These are phyloP conservation scores for Artemisia princeps DNA, from an alignment of 140 eudicot species.

Conservation along the genomic window DNA sequence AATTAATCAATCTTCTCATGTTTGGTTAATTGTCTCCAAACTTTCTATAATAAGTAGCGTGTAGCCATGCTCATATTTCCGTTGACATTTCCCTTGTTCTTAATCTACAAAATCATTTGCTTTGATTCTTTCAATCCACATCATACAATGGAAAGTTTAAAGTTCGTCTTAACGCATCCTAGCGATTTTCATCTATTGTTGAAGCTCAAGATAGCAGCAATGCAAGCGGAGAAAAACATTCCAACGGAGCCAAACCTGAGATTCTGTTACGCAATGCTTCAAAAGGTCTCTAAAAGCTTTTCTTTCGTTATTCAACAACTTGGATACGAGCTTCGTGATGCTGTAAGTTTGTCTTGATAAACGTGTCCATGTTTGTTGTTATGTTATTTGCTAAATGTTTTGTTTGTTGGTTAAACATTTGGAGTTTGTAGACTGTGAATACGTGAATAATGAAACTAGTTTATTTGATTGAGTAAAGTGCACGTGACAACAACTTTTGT, in stretches of 20 bases:
- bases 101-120: background rate
- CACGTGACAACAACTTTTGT: too few relatives aligned
- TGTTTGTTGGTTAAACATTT: too few relatives aligned
- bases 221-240: constrained; percentile 63
- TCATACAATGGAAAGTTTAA: constrained; percentile 47
- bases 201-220: constrained; percentile 57
- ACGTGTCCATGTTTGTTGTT: too few relatives aligned
- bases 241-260: constrained; percentile 69
- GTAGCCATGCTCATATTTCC: too few relatives aligned
- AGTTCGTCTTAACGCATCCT: constrained; percentile 57
- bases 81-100: too few relatives aligned
- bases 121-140: background rate
- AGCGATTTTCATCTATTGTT: constrained; percentile 56
- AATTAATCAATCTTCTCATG: too few relatives aligned
- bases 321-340: constrained; percentile 66
- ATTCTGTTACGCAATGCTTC: constrained; percentile 77
- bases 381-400: too few relatives aligned
- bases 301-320: constrained; percentile 80
- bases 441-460: too few relatives aligned
- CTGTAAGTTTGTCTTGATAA: constrained; percentile 31
- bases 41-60: too few relatives aligned
- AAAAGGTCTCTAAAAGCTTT: constrained; percentile 78
- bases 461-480: too few relatives aligned
- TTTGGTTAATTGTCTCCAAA: too few relatives aligned
- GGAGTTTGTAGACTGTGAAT: too few relatives aligned